Evolutionary conservation across 495 filamentous ascomycete genomes (phyloP).

Genomic region (Hypoxylon intermedium): DNA sequence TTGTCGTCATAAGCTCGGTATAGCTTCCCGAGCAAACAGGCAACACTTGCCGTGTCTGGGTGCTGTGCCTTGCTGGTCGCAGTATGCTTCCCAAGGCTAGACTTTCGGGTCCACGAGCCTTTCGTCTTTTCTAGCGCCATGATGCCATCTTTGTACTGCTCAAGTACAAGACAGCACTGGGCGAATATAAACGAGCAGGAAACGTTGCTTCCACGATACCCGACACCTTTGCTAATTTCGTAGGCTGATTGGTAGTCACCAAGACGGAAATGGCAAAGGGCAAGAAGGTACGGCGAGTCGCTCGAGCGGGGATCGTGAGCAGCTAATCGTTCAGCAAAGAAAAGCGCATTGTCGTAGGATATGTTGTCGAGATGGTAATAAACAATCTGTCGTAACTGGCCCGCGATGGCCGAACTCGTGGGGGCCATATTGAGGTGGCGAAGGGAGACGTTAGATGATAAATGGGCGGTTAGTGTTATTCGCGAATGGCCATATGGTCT

Average conservation of each 20-base stretch:
- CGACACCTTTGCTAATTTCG: conserved; percentile 70
- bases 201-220: conserved; percentile 71
- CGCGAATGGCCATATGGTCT: conserved; percentile 41
- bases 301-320: conserved; percentile 79
- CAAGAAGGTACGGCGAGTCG: conserved; percentile 82
- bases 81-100: conserved; percentile 75
- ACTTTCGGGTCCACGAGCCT: conserved; percentile 71
- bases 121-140: conserved; percentile 78
- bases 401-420: conserved; percentile 67
- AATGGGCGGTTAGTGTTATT: conserved; percentile 18
- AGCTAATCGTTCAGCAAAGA: conserved; percentile 83
- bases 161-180: conserved; percentile 81
- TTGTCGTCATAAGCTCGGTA: conserved; percentile 81
- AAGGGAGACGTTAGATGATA: conserved; percentile 2
- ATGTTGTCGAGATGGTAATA: conserved; percentile 95
- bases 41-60: conserved; percentile 83
- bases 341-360: conserved; percentile 84
- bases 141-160: conserved; percentile 79
- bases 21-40: conserved; percentile 84
- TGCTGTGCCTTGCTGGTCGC: conserved; percentile 72
- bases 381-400: conserved; percentile 82
- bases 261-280: conserved; percentile 81
- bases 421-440: conserved; percentile 69
- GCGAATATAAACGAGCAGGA: conserved; percentile 93
- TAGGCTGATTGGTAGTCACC: conserved; percentile 72